Base-by-base conservation (phyloP, 192 early-diverging fungal species). In the Diversispora eburnea region DNA sequence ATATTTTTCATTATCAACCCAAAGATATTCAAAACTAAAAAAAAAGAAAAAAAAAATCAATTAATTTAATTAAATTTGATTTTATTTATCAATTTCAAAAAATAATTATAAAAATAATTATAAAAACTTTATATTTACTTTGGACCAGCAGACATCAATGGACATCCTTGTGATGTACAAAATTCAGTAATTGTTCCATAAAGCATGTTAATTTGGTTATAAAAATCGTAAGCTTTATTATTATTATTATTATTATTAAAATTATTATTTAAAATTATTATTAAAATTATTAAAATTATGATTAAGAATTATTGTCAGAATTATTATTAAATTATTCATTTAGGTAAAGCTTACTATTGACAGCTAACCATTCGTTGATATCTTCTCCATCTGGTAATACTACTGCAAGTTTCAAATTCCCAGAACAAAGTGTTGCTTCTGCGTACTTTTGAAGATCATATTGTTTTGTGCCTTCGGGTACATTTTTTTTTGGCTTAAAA, bases 191-290 rank as follows among this genome's bases (percentile, higher is more conserved):
- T 87, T 8, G 91, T 88, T 66, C 91, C 94, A 78, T 93, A 98
- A 8, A 98, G 81, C 89, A 97, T 89, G 81, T 96, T 97, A 68
- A 95, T 89, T 80, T 98, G 96, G 84, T 96, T 95, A 82, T 92
- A 97, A 79, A 98, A 98, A 80, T 98, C 96, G 9, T 94, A 92
- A 3, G 91, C 85, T 84, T 51, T 12, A 75, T 43, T 55, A 42
- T 47, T 67, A 20, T 52, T 47, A 25, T 10, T 17, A 49, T 41
- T 58, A 43, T 8, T 0, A 33, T 33, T 33, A 33, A 33, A 33
- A 33, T 33, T 33, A 33, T 33, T 33, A 33, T 33, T 33, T 33
- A 33, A 33, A 33, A 33, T 33, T 33, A 33, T 33, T 33, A 33
- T 33, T 33, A 33, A 33, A 33, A 33, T 66, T 46, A 10, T 33